Percentiles rank a stretch among this genome's conserved stretches.
These are phyloP conservation scores for Globisporangium nodosum DNA, from an alignment of 352 stramenopile genomes.

Conservation along the genomic window DNA sequence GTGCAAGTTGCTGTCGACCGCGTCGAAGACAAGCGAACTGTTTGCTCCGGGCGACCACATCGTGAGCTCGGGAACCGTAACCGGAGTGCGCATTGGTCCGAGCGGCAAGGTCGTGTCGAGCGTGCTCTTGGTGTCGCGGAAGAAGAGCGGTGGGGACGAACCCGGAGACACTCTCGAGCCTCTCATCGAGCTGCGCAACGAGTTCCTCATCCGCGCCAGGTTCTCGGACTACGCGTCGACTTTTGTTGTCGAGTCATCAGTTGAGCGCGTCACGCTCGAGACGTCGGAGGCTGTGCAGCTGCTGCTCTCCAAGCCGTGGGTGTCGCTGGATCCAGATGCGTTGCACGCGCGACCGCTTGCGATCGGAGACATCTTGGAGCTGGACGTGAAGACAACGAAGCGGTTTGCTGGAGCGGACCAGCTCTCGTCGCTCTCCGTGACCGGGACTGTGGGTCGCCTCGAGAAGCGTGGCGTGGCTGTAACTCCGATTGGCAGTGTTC, in stretches of 20 bases:
- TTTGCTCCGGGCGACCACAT: conserved; percentile 70
- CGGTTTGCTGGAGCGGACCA: conserved; percentile 38
- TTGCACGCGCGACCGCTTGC: conserved; percentile 11
- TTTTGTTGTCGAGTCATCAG: conserved; percentile 52
- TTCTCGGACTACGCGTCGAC: conserved; percentile 75
- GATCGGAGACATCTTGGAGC: conserved; percentile 43
- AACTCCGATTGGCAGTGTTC: conserved; percentile 22
- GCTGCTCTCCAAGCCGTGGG: conserved; percentile 63
- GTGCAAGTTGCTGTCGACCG: conserved; percentile 56
- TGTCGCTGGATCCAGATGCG: conserved; percentile 24
- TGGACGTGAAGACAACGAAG: conserved; percentile 49
- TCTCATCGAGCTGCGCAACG: conserved; percentile 60
- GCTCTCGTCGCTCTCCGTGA: conserved; percentile 43
- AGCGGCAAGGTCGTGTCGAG: conserved; percentile 77
- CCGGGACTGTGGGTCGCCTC: conserved; percentile 36
- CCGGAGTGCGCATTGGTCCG: conserved; percentile 66
- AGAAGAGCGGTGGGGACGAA: conserved; percentile 17
- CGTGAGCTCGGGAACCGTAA: conserved; percentile 64
- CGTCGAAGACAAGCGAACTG: conserved; percentile 13
- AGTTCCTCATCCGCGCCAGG: conserved; percentile 47
- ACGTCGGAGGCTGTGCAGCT: conserved; percentile 45
- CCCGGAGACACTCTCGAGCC: conserved; percentile 58
- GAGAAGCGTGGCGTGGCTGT: conserved; percentile 24
- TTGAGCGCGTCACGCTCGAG: conserved; percentile 31
- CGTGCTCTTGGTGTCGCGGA: conserved; percentile 62